Percentiles rank a stretch among this genome's conserved stretches.
phyloP scores from a whole-genome alignment of 768 basidiomycete genomes.

The Kondoa subrosea region DNA sequence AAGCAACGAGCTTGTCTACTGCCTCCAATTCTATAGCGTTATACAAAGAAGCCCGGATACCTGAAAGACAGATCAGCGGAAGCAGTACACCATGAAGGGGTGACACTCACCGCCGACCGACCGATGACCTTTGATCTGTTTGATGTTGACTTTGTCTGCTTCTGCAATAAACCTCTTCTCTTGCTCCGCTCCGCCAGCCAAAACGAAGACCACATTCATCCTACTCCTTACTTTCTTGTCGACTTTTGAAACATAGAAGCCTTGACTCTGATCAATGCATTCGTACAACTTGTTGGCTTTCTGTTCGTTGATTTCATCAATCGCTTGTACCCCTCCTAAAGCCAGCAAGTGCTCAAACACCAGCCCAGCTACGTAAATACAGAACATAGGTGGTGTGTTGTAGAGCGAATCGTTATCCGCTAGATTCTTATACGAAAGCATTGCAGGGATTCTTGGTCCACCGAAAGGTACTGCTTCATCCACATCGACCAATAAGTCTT shows the following conservation, averaged over 20 bases:
- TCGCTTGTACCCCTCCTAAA: slow-evolving; percentile 20
- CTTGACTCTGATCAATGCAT: slow-evolving; percentile 48
- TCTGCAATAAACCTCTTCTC: slow-evolving; percentile 61
- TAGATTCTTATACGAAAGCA: slow-evolving; percentile 65
- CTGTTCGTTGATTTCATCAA: slow-evolving; percentile 46
- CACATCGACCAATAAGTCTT: slow-evolving; percentile 69
- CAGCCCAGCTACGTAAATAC: slow-evolving; percentile 76
- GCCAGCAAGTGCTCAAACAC: slow-evolving; percentile 49
- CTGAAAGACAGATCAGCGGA: slow-evolving; percentile 30
- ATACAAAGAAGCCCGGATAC: slow-evolving; percentile 70
- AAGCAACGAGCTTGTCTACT: slow-evolving; percentile 39
- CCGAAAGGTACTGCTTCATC: slow-evolving; percentile 60
- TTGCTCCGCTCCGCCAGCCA: slow-evolving; percentile 49
- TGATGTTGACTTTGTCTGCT: slow-evolving; percentile 62
- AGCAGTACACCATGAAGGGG: not conserved
- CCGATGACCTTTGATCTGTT: slow-evolving; percentile 83
- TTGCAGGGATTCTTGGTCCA: slow-evolving; percentile 55
- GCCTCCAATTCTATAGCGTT: slow-evolving; percentile 69
- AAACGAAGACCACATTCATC: slow-evolving; percentile 87
- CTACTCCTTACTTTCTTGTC: slow-evolving; percentile 57
- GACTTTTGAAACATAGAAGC: slow-evolving; percentile 56
- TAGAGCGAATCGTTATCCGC: slow-evolving; percentile 57
- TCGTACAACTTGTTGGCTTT: slow-evolving; percentile 67
- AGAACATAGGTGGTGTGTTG: slow-evolving; percentile 82
- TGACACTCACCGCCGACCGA: slow-evolving; percentile 35